Evolutionary conservation across 345 rosid genomes (phyloP), one percentile per base, ranked within the genome.

Genomic region (Viola odorata): DNA sequence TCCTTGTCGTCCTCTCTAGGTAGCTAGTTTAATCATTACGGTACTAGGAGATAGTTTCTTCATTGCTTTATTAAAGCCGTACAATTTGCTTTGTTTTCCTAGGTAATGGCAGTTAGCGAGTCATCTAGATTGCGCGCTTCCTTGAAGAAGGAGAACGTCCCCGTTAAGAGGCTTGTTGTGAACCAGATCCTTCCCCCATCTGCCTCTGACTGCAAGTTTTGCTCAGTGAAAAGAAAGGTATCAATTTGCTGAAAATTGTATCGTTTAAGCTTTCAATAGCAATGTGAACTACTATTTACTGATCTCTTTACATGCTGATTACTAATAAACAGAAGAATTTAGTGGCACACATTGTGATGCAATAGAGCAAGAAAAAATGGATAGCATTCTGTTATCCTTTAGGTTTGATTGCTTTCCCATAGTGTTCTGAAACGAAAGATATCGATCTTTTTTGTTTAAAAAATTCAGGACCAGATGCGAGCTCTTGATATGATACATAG

Each of bases 171-270:
- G 78, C 91, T 94, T 65, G 63, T 90, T 56, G 91, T 94, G 39
- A 94, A 94, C 79, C 99, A 94, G 78, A 70, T 94, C 77, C 96
- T 90, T 61, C 92, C 96, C n/a, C 89, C 91, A 57, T 80, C 96
- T 64, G 74, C 79, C 55, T 83, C 97, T 1, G 96, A 86, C 79
- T 94, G 99, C 91, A 94, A 90, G 68, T 94, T 94, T 75, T 94
- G 99, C 73, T 84, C 89, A 37, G 83, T 90, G 79, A 94, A 85
- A 82, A 86, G 99, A 73, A 94, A 86, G 99, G 99, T 94, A 83
- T 58, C 36, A 14, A 14, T 54, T 32, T 37, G 7, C 32, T 45
- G 16, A 37, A 49, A 10, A 23, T 23, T 23, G 32, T 23, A 23
- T 2, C 39, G 42, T 55, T 3, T 12, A 66, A 58, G 44, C 50